These are phyloP conservation scores for Wickerhamomyces subpelliculosus DNA, from an alignment of 805 yeast genomes.

Conservation along the genomic window DNA sequence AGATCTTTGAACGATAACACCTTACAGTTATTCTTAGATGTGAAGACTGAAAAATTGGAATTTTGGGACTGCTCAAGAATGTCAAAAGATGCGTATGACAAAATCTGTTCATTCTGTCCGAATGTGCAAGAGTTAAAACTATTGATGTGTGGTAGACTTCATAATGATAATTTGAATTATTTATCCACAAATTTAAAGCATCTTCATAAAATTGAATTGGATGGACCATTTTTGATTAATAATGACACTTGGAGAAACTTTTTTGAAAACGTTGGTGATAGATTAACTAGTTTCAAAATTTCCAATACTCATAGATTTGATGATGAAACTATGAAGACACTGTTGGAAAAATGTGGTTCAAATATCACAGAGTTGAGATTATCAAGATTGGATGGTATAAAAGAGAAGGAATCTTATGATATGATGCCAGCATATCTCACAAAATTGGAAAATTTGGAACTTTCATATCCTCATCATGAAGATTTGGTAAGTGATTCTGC, in stretches of 20 bases:
- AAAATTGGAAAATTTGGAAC: constrained; percentile 48
- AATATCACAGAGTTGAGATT: constrained; percentile 52
- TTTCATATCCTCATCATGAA: constrained; percentile 63
- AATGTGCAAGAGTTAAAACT: constrained; percentile 56
- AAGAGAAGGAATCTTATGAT: constrained; percentile 48
- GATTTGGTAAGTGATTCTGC: constrained; percentile 64
- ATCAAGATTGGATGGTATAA: constrained; percentile 67
- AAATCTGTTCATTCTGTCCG: constrained; percentile 77
- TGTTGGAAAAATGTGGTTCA: constrained; percentile 56
- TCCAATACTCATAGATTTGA: constrained; percentile 81
- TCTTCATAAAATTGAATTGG: constrained; percentile 53
- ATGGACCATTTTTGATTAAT: constrained; percentile 86
- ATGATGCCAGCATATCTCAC: constrained; percentile 58
- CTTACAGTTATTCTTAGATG: constrained; percentile 62
- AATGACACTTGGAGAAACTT: constrained; percentile 72
- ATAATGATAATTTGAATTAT: constrained; percentile 66
- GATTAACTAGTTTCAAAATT: constrained; percentile 53
- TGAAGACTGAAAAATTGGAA: constrained; percentile 49
- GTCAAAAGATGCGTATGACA: constrained; percentile 53
- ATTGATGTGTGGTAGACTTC: constrained; percentile 90
- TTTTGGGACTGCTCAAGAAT: constrained; percentile 93
- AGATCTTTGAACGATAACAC: constrained; percentile 73
- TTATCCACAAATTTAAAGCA: constrained; percentile 50
- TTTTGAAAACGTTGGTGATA: constrained; percentile 50
- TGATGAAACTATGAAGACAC: constrained; percentile 52